Evolutionary conservation across 805 yeast genomes (phyloP), one percentile per base, ranked within the genome.

Genomic region (Schizosaccharomyces cryophilus): DNA sequence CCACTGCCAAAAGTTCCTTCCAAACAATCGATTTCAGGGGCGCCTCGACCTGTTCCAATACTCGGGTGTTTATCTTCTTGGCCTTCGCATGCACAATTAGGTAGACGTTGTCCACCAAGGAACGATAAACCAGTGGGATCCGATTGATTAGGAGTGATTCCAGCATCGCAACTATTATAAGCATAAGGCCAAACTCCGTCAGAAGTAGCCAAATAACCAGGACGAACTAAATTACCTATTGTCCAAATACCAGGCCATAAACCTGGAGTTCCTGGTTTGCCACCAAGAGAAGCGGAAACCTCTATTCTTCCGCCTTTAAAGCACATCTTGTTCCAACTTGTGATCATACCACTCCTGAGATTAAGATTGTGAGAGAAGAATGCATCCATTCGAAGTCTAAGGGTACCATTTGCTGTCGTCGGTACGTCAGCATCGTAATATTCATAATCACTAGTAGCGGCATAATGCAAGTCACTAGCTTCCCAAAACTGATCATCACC

Each of bases 211-310:
- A 81, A 72, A 68, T 80, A 89, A 11, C 97, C 97, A 0, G 96
- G 94, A 66, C 96, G 80, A 35, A 85, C 97, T 65, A 89, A 75
- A 68, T 89, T 89, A 56, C 96, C 96, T 80, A 89, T 76, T 4
- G 95, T 78, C 96, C 96, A 89, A 62, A 87, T 67, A 76, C 96
- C 97, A 0, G 97, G 96, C 97, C 97, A 89, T 65, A 89, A 73
- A 26, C 97, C 97, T 3, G 84, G 75, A 40, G 83, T 77, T 61
- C 79, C 74, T 66, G 95, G 95, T 66, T 77, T 79, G 64, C 87
- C 86, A 42, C 96, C 95, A 63, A 89, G 72, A 63, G 78, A 77
- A 0, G 85, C 90, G 7, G 87, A 81, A 5, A 85, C 79, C 68
- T 86, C 95, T 64, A 88, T 66, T 54, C 74, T 69, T 60, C 96